Evolutionary conservation across 192 early-diverging fungal species (phyloP), one percentile per base, ranked within the genome.

Genomic region (Fimicolochytrium jonesii): DNA sequence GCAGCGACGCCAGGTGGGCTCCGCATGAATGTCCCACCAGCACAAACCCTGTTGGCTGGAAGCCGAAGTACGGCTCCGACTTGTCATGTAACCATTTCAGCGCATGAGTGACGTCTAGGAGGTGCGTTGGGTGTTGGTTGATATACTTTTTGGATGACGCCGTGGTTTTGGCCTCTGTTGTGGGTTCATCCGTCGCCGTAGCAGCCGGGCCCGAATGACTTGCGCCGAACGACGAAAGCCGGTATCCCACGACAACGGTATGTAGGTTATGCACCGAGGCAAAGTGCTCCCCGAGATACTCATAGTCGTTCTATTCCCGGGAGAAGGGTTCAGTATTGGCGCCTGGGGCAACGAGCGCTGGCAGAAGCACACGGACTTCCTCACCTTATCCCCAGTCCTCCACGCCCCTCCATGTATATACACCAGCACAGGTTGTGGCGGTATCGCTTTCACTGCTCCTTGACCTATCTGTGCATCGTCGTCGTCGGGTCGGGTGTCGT

Each of bases 351-450:
- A n/a, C n/a, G n/a, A n/a, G n/a, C n/a, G n/a, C n/a, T n/a, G n/a
- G n/a, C n/a, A n/a, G n/a, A n/a, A n/a, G n/a, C n/a, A n/a, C n/a
- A n/a, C 15, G 29, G 32, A 28, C 34, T 35, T n/a, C 26, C 49
- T 44, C 10, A 46, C 41, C 65, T 91, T 92, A 68, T 90, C 88
- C 43, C 87, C 89, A 0, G 84, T 74, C 3, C 87, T 76, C 93
- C 93, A 96, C 13, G 91, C 88, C 2, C 93, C 93, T 20, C 93
- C 92, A 69, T 92, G 89, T 17, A 92, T 64, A 71, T 85, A 90
- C 5, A 94, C 77, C 1, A 87, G 60, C 17, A 90, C 63, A 1
- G 87, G 84, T 1, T 29, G 15, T 13, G 33, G 23, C 13, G 7
- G 7, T 44, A 6, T 22, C 10, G 2, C 39, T 44, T 34, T 18